phyloP scores from a whole-genome alignment of 2,329 filamentous ascomycete genomes.

The Penicillium palitans region DNA sequence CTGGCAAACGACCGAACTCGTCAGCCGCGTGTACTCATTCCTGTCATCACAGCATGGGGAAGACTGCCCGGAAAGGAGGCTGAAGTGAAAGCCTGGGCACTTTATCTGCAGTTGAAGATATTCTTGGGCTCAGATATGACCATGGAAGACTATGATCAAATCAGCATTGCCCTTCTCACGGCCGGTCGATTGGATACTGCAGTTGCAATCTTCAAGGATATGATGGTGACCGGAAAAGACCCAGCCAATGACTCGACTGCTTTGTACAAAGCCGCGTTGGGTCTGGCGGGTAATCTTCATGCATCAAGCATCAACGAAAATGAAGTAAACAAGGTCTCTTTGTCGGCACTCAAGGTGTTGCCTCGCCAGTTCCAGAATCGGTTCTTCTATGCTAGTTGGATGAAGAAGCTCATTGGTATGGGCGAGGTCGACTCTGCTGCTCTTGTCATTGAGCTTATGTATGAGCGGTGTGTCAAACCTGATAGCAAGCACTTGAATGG shows the following conservation, averaged over 20 bases:
- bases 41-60: conserved; percentile 69
- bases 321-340: conserved; percentile 50
- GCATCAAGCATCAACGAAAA: conserved; percentile 43
- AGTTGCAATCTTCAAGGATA: conserved; percentile 78
- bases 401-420: conserved; percentile 76
- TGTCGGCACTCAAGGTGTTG: conserved; percentile 53
- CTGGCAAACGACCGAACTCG: conserved; percentile 46
- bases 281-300: conserved; percentile 44
- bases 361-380: conserved; percentile 63
- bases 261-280: conserved; percentile 46
- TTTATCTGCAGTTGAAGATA: conserved; percentile 65
- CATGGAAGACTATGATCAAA: conserved; percentile 73
- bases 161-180: conserved; percentile 70
- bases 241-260: conserved; percentile 46
- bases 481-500: conserved; percentile 78
- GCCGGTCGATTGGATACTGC: conserved; percentile 66
- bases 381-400: conserved; percentile 85
- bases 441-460: conserved; percentile 74
- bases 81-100: conserved; percentile 63
- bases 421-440: conserved; percentile 70
- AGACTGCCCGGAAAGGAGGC: conserved; percentile 51
- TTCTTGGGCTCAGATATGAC: conserved; percentile 62
- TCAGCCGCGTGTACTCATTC: conserved; percentile 51
- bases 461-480: conserved; percentile 64
- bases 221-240: conserved; percentile 68